Evolutionary conservation across 2,329 filamentous ascomycete genomes (phyloP), one percentile per base, ranked within the genome.

Genomic region (Sclerotinia sclerotiorum): DNA sequence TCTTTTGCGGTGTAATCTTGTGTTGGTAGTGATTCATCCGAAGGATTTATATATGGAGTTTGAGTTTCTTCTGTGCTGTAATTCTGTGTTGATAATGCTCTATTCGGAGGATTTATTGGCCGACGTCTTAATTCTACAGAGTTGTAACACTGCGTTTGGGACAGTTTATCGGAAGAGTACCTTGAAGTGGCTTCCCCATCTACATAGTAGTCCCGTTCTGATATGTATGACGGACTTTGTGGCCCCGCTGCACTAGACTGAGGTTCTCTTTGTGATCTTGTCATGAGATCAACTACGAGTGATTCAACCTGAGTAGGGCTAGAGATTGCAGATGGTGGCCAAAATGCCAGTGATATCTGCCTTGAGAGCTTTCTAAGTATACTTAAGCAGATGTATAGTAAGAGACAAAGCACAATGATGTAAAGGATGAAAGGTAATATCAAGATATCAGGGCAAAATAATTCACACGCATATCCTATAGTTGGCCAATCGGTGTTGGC

Each of bases 391-490:
- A 27, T 1, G 0, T 7, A 51, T 2, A 8, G 0, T 8, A 39
- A 27, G n/a, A 39, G n/a, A 6, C 11, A 2, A 19, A 7, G 5
- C 1, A 60, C 17, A 13, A 21, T 21, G 7, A 35, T 7, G 15
- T 17, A 8, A 35, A 66, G 19, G 11, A 17, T 17, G 2, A 67
- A 19, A 29, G 46, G 55, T 1, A 46, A 19, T 32, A 24, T 13
- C 3, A 63, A 24, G 4, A 68, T 68, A 68, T 68, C 65, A 3
- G 24, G 27, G 13, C 65, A 68, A 29, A 68, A 68, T 11, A 68
- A 7, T 29, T 62, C 39, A n/a, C 27, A 24, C 6, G 6, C 2
- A 3, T 29, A 19, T n/a, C 57, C 65, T 3, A 63, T 27, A 27
- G 49, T 55, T 13, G 35, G 24, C 65, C 48, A 63, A 49, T 68